Percentiles rank a stretch among this genome's conserved stretches.
These are phyloP conservation scores for Hypoxylon sp. DNA, from an alignment of 2,329 filamentous ascomycete species.

Conservation along the genomic window DNA sequence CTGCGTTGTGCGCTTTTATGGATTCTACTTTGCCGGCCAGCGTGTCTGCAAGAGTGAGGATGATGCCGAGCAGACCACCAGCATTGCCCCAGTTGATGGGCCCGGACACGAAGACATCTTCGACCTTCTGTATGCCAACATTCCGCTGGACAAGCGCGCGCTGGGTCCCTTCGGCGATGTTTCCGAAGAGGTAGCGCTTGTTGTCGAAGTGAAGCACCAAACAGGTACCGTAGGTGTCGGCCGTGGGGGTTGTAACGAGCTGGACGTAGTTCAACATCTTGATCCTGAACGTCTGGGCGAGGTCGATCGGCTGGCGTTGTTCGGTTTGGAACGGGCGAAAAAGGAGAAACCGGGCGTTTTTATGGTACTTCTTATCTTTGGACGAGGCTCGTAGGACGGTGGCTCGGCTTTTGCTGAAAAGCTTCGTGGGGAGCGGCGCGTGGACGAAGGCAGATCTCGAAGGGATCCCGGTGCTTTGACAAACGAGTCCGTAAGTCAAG, in stretches of 20 bases:
- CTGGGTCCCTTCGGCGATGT: constrained; percentile 86
- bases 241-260: constrained; percentile 83
- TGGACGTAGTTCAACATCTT: constrained; percentile 81
- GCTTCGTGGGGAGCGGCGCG: constrained; percentile 23
- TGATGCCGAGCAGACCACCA: constrained; percentile 86
- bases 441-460: constrained; percentile 22
- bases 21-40: constrained; percentile 61
- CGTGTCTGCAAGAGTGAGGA: constrained; percentile 84
- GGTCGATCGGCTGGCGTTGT: background rate
- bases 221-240: constrained; percentile 85
- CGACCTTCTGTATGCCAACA: constrained; percentile 71
- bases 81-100: constrained; percentile 78
- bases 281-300: constrained; percentile 5
- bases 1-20: constrained; percentile 54
- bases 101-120: constrained; percentile 86
- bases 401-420: constrained; percentile 29
- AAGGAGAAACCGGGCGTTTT: constrained; percentile 30
- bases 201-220: constrained; percentile 83
- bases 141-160: constrained; percentile 78
- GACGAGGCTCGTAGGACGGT: constrained; percentile 23
- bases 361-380: background rate
- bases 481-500: background rate
- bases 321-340: background rate
- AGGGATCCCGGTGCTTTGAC: background rate
- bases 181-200: constrained; percentile 87